Conservation (phyloP, 306 rosid species). For the Lithocarpus polystachyus region DNA sequence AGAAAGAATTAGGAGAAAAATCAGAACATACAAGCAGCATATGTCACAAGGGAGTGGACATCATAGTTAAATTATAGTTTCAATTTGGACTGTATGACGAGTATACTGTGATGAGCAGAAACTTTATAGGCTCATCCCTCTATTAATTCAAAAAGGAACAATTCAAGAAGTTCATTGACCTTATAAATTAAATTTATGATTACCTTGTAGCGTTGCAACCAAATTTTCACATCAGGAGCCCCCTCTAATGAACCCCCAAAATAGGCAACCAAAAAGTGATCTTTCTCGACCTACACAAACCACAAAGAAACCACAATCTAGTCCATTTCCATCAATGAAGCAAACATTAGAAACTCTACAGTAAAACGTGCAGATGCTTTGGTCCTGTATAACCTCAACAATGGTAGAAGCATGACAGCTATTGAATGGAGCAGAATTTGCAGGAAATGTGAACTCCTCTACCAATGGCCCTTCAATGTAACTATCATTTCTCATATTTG, state of each 20-base stretch:
- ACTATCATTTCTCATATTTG: slow-evolving; percentile 31
- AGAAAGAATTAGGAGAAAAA: not conserved
- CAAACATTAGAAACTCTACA: not conserved
- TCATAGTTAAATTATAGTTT: not conserved
- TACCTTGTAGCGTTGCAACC: slow-evolving; percentile 82
- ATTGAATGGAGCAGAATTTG: slow-evolving; percentile 64
- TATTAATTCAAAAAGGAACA: not conserved
- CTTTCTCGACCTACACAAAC: slow-evolving; percentile 59
- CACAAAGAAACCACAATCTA: slow-evolving; percentile 12
- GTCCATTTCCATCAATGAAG: not conserved
- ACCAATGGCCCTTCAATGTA: slow-evolving; percentile 43
- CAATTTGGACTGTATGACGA: not conserved
- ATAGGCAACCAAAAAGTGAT: slow-evolving; percentile 75
- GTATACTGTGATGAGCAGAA: not conserved
- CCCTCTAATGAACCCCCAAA: slow-evolving; percentile 81
- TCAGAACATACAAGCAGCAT: not conserved
- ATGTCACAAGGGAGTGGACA: not conserved
- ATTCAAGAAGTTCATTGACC: not conserved
- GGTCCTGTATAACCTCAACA: slow-evolving; percentile 61
- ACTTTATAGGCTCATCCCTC: not conserved
- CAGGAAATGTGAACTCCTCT: slow-evolving; percentile 64
- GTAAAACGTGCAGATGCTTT: not conserved
- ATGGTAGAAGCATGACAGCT: slow-evolving; percentile 94
- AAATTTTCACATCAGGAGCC: slow-evolving; percentile 85
- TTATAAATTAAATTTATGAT: not conserved